Evolutionary conservation across 164 flowering plant species (phyloP).

Genomic region (Piper betle): DNA sequence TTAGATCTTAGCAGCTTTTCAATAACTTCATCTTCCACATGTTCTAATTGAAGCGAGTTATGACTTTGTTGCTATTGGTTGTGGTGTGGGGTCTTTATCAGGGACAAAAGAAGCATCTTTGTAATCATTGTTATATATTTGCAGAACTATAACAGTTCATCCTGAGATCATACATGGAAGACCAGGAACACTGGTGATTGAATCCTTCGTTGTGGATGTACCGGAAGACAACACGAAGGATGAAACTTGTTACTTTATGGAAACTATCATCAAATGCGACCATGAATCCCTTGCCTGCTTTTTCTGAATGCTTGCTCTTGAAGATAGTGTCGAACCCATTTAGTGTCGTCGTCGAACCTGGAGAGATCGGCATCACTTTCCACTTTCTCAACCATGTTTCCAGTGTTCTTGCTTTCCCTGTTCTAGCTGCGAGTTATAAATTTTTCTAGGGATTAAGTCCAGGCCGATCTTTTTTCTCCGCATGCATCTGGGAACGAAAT

Average conservation of each 20-base stretch:
- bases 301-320: constrained; percentile 61
- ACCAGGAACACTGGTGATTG: constrained; percentile 68
- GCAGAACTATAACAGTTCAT: constrained; percentile 72
- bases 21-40: too few species aligned
- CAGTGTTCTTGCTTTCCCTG: constrained; percentile 2
- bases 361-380: constrained; percentile 25
- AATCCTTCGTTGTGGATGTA: constrained; percentile 74
- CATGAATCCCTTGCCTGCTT: constrained; percentile 66
- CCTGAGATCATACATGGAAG: constrained; percentile 69
- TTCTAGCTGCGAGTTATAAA: constrained; percentile 3
- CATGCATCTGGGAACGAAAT: constrained; percentile 13
- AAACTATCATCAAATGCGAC: constrained; percentile 77
- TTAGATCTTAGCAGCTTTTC: too few species aligned
- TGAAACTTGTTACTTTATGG: constrained; percentile 79
- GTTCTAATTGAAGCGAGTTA: too few species aligned
- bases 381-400: background rate
- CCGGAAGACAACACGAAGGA: constrained; percentile 84
- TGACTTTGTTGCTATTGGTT: too few species aligned
- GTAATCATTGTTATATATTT: background rate
- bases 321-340: constrained; percentile 42
- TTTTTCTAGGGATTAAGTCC: background rate
- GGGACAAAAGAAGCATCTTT: too few species aligned
- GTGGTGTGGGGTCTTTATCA: too few species aligned
- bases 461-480: constrained; percentile 1
- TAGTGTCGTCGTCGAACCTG: constrained; percentile 12